Conservation (phyloP, 2,329 filamentous ascomycete genomes). For the Neonectria sp. region DNA sequence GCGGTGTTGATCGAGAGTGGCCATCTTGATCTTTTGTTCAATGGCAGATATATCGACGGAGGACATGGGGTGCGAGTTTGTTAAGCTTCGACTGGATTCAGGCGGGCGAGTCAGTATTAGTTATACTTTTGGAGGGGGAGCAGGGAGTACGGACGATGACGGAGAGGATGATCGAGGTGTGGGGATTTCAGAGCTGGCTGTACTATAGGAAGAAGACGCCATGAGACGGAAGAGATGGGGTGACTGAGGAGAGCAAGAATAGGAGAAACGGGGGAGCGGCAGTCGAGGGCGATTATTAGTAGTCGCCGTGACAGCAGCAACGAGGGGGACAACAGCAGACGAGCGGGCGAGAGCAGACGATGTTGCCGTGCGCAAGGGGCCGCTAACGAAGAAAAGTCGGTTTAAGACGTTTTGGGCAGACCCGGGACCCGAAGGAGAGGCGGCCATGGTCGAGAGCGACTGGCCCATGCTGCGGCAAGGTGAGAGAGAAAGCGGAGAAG, state of each 20-base stretch:
- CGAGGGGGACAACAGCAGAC: slow-evolving; percentile 37
- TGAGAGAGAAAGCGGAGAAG: slow-evolving; percentile 39
- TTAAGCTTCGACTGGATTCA: slow-evolving; percentile 66
- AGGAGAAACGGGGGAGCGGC: slow-evolving; percentile 43
- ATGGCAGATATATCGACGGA: slow-evolving; percentile 70
- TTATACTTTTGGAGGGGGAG: slow-evolving; percentile 55
- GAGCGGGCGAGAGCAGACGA: slow-evolving; percentile 43
- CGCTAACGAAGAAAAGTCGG: slow-evolving; percentile 54
- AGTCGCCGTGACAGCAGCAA: slow-evolving; percentile 44
- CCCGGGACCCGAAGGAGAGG: slow-evolving; percentile 47
- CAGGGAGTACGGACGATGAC: slow-evolving; percentile 64
- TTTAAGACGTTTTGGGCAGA: slow-evolving; percentile 52
- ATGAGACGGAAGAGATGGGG: slow-evolving; percentile 43
- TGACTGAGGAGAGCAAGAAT: slow-evolving; percentile 45
- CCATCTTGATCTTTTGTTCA: slow-evolving; percentile 73
- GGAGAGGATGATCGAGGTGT: slow-evolving; percentile 70
- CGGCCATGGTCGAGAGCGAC: slow-evolving; percentile 47
- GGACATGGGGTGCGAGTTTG: slow-evolving; percentile 69
- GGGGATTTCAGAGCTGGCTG: slow-evolving; percentile 66
- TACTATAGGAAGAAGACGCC: slow-evolving; percentile 59
- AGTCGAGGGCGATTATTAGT: slow-evolving; percentile 51
- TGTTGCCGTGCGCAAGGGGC: slow-evolving; percentile 46
- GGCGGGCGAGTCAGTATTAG: slow-evolving; percentile 66
- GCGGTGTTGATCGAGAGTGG: slow-evolving; percentile 71
- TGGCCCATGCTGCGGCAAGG: slow-evolving; percentile 42